phyloP scores from a whole-genome alignment of 2,329 filamentous ascomycete genomes.

The Scedosporium apiospermum region DNA sequence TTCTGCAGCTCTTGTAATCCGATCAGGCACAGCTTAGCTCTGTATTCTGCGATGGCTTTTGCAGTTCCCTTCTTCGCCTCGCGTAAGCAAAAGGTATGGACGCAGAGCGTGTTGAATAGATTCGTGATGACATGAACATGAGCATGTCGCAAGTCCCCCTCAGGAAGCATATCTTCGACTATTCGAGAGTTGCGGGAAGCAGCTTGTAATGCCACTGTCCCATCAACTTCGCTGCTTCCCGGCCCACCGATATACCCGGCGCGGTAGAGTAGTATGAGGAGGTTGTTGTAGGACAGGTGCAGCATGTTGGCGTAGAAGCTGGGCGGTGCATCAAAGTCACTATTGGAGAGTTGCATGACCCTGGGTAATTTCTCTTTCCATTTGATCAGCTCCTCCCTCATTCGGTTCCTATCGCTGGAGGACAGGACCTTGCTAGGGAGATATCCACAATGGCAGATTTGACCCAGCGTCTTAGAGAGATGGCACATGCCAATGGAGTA shows the following conservation, averaged over 20 bases:
- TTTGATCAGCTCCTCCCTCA: constrained; percentile 23
- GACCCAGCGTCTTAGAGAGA: constrained; percentile 17
- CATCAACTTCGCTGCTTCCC: constrained; percentile 19
- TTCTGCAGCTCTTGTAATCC: constrained; percentile 37
- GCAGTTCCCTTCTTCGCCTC: constrained; percentile 22
- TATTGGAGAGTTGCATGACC: constrained; percentile 7
- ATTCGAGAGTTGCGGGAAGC: constrained; percentile 35
- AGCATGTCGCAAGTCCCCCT: constrained; percentile 28
- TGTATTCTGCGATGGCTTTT: constrained; percentile 34
- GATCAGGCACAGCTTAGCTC: constrained; percentile 36
- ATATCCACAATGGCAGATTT: constrained; percentile 10
- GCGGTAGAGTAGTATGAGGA: constrained; percentile 34
- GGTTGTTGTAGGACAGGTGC: constrained; percentile 35
- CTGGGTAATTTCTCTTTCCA: constrained; percentile 29
- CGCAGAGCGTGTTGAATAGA: constrained; percentile 29
- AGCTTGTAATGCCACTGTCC: constrained; percentile 31
- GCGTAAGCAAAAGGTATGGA: constrained; percentile 34
- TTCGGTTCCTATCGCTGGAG: constrained; percentile 21
- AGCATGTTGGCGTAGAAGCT: constrained; percentile 29
- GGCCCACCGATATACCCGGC: constrained; percentile 27
- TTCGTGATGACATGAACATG: background rate
- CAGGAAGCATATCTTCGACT: constrained; percentile 35
- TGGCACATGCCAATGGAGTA: constrained; percentile 18
- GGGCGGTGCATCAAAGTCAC: constrained; percentile 16
- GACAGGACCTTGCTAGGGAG: constrained; percentile 8